A percentile compares a stretch with the other conserved stretches of the same genome.
Evolutionary conservation across 345 rosid species (phyloP).

Genomic region (Adansonia digitata): DNA sequence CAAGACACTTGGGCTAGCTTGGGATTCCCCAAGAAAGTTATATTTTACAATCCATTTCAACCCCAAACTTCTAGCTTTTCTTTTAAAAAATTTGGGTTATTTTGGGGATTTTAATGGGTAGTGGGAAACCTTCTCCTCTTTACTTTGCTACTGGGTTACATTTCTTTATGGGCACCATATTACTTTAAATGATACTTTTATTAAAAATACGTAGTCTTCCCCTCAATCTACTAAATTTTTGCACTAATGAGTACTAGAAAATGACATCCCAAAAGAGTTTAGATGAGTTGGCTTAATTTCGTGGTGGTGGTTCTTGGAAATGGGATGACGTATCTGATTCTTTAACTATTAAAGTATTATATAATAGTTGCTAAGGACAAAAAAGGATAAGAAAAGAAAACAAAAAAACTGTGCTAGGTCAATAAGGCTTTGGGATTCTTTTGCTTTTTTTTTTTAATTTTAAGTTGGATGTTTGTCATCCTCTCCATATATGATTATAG

Average conservation of each 20-base stretch:
- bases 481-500: neutral
- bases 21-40: neutral
- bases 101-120: neutral
- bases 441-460: neutral
- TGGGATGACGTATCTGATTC: constrained; percentile 13
- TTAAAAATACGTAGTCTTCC: too few relatives aligned
- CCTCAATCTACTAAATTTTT: too few relatives aligned
- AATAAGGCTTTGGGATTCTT: constrained; percentile 16
- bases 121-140: neutral
- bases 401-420: constrained; percentile 8
- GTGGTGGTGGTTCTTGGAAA: constrained; percentile 11
- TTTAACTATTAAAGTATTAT: neutral
- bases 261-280: neutral
- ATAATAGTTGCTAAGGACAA: neutral
- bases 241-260: neutral
- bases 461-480: neutral
- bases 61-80: neutral
- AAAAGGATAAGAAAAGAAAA: neutral
- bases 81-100: neutral
- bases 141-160: neutral
- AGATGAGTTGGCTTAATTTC: constrained; percentile 24
- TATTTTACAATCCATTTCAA: neutral
- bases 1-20: neutral
- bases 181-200: neutral
- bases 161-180: neutral